Conservation (phyloP, 192 early-diverging fungal genomes). For the Backusella circina region DNA sequence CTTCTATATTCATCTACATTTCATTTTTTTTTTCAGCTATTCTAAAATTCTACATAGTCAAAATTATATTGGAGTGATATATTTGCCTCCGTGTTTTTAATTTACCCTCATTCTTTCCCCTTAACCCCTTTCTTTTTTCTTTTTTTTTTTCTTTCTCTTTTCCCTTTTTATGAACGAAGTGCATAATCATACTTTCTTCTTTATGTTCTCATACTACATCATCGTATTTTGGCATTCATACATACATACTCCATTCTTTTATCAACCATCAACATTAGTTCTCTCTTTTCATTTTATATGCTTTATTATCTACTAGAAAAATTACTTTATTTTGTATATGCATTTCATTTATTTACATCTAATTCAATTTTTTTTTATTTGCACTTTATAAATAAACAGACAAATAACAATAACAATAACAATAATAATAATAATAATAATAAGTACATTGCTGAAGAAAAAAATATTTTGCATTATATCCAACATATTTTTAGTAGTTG, state of each 20-base stretch:
- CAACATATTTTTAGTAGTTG: not conserved
- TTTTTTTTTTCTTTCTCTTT: not conserved
- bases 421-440: not conserved
- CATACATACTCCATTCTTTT: not conserved
- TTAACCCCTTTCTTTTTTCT: not conserved
- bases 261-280: not conserved
- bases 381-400: not conserved
- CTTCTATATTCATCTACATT: not conserved
- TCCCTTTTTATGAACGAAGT: constrained; percentile 2
- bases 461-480: no score
- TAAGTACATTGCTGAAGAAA: no score
- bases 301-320: not conserved
- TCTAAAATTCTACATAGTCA: not conserved
- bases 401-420: not conserved
- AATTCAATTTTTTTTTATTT: not conserved
- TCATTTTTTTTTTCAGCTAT: not conserved
- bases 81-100: not conserved
- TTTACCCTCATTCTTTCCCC: not conserved
- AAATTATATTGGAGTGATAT: not conserved
- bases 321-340: not conserved
- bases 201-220: constrained; percentile 1
- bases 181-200: not conserved
- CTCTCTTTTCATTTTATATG: not conserved
- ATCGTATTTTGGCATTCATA: not conserved
- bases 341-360: constrained; percentile 5